Evolutionary conservation across 2,329 filamentous ascomycete genomes (phyloP), one percentile per base, ranked within the genome.

Genomic region (Colletotrichum gigasporum): DNA sequence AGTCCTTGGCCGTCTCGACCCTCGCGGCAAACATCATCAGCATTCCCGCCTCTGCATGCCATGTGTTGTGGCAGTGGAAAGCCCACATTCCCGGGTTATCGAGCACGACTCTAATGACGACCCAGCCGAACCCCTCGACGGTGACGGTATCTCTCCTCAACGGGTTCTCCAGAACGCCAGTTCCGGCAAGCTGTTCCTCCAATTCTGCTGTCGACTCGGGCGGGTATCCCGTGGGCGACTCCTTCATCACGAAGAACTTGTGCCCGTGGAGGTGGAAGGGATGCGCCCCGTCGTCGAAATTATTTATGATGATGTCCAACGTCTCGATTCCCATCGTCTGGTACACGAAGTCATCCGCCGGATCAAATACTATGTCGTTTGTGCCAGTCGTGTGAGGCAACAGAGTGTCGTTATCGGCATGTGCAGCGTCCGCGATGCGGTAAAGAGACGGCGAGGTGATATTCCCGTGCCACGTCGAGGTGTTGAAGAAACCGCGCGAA

Each of bases 1-100:
- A 76, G 2, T 20, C 34, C 3, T 35, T 35, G 0, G 65, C 60
- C 4, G 77, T 71, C 4, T 69, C 69, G 1, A 77, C 75, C 10
- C 70, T 68, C 1, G 75, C 77, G 10, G 80, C 69, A 56, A 90
- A 82, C 72, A 88, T 85, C 87, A 90, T 89, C 30, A 83, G 63
- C 77, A 88, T 80, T 1, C 86, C 86, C 1, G 85, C 82, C 67
- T 87, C 85, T 0, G 80, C 78, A 69, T 89, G 86, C 86, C 86
- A 89, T 0, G 79, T 76, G 62, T 87, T 82, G 67, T 88, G 86
- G 67, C 86, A 88, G 70, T 88, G 86, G 20, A 88, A 81, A 0
- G 83, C 79, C 86, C 86, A 88, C 2, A 85, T 68, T 1, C 86
- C 86, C 0, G 85, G 82, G 69, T 87, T 88, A 63, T 88, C 85